phyloP scores from a whole-genome alignment of 1,139 yeast genomes.

The Kluyveromyces sp. region DNA sequence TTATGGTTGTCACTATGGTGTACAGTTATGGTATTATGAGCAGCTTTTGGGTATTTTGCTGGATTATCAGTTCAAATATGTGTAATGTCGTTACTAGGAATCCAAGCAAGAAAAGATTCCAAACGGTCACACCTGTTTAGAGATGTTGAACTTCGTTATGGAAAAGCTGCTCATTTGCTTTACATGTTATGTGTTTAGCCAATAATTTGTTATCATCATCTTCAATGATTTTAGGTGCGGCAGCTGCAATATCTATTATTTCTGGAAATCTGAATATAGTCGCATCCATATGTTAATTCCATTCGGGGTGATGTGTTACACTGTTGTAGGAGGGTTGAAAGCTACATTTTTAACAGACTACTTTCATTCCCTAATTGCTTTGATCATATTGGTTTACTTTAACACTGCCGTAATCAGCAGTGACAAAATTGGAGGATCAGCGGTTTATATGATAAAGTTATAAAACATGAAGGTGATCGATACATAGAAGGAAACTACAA shows the following conservation, averaged over 20 bases:
- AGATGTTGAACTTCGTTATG: slow-evolving; percentile 36
- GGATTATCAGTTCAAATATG: slow-evolving; percentile 14
- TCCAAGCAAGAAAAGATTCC: slow-evolving; percentile 12
- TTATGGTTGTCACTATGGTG: slow-evolving; percentile 27
- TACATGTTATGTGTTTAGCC: slow-evolving; percentile 31
- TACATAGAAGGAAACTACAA: slow-evolving; percentile 23
- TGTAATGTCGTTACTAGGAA: slow-evolving; percentile 11
- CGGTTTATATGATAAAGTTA: slow-evolving; percentile 28
- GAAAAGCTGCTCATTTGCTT: slow-evolving; percentile 34
- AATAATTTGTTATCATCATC: slow-evolving; percentile 34
- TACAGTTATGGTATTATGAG: slow-evolving; percentile 12
- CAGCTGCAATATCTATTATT: slow-evolving; percentile 28
- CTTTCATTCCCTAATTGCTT: slow-evolving; percentile 28
- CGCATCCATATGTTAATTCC: slow-evolving; percentile 46
- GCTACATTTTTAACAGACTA: slow-evolving; percentile 40
- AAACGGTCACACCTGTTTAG: slow-evolving; percentile 29
- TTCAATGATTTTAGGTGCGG: slow-evolving; percentile 36
- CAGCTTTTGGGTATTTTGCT: slow-evolving; percentile 12
- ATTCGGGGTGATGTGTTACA: slow-evolving; percentile 42
- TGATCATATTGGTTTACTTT: slow-evolving; percentile 14
- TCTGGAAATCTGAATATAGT: slow-evolving; percentile 42
- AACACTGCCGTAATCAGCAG: slow-evolving; percentile 19
- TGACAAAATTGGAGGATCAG: slow-evolving; percentile 28
- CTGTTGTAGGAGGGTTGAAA: slow-evolving; percentile 46
- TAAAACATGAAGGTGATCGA: slow-evolving; percentile 23